Evolutionary conservation across 345 rosid genomes (phyloP).

Genomic region (Brassica carinata): DNA sequence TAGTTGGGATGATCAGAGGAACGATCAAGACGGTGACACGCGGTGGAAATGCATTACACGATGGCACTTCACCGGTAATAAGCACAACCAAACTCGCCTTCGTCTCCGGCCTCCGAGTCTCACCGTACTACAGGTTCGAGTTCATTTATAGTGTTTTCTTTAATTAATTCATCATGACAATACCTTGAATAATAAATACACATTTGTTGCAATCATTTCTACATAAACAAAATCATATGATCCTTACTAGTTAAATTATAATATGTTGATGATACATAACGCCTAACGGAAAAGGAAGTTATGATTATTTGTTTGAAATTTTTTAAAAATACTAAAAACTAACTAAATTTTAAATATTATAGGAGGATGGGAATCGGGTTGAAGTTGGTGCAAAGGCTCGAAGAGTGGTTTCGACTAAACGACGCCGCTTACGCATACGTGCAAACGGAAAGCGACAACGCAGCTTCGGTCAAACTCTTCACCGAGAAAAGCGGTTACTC

Average conservation of each 20-base stretch:
- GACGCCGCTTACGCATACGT: constrained; percentile 89
- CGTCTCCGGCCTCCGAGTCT: constrained; percentile 89
- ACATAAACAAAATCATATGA: background rate
- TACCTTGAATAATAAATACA: background rate
- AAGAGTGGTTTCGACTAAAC: constrained; percentile 78
- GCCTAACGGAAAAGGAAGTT: constrained; percentile 27
- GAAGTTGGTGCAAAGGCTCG: constrained; percentile 63
- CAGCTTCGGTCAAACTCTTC: constrained; percentile 83
- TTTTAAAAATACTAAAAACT: background rate
- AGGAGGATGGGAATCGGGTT: constrained; percentile 96
- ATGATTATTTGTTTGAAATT: background rate
- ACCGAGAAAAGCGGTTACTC: constrained; percentile 88
- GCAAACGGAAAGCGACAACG: constrained; percentile 94
- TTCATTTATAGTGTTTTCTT: background rate
- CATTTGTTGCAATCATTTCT: background rate
- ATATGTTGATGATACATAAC: constrained; percentile 25
- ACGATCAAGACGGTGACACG: constrained; percentile 92
- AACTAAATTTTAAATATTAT: background rate
- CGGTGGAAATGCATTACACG: constrained; percentile 50
- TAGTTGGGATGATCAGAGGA: constrained; percentile 92
- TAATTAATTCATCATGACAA: background rate
- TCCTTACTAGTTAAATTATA: constrained; percentile 14
- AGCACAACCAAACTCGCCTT: constrained; percentile 81
- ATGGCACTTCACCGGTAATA: constrained; percentile 13
- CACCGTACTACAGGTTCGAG: constrained; percentile 80